These are phyloP conservation scores for Phaeosphaeriaceae sp. DNA, from an alignment of 2,329 filamentous ascomycete species.

Conservation along the genomic window DNA sequence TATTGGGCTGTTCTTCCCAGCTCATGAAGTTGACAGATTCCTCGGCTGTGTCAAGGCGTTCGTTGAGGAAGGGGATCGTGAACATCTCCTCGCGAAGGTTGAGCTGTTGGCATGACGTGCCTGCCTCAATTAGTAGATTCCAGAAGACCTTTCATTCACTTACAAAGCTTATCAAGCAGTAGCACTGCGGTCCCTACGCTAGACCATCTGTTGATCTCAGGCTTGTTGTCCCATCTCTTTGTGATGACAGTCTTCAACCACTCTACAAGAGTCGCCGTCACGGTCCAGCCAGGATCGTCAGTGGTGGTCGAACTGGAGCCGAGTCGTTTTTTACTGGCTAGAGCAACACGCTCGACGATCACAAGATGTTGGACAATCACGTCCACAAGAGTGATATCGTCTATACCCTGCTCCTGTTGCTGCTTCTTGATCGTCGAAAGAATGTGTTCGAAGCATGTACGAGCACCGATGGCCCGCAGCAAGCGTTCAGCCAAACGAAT, in stretches of 20 bases:
- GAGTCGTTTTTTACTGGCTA: conserved; percentile 29
- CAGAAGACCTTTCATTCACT: conserved; percentile 1
- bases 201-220: conserved; percentile 72
- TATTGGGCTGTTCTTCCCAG: conserved; percentile 68
- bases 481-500: conserved; percentile 59
- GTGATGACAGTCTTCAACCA: conserved; percentile 79
- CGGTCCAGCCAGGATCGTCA: conserved; percentile 46
- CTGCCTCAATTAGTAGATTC: conserved; percentile 27
- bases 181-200: conserved; percentile 79
- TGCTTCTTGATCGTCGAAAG: conserved; percentile 37
- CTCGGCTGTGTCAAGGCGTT: conserved; percentile 75
- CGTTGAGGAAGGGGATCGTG: conserved; percentile 75
- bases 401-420: neutral
- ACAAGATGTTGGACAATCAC: conserved; percentile 34
- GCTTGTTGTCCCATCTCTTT: conserved; percentile 79
- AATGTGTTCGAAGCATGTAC: conserved; percentile 58
- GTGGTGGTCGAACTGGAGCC: conserved; percentile 14
- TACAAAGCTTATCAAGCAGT: conserved; percentile 74
- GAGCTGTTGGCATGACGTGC: conserved; percentile 24
- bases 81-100: conserved; percentile 71
- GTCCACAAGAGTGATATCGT: conserved; percentile 13
- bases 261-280: conserved; percentile 59
- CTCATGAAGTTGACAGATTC: conserved; percentile 73
- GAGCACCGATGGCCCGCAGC: conserved; percentile 57
- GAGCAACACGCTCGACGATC: conserved; percentile 29